phyloP scores from a whole-genome alignment of 768 basidiomycete species.

The Tylopilus felleus region DNA sequence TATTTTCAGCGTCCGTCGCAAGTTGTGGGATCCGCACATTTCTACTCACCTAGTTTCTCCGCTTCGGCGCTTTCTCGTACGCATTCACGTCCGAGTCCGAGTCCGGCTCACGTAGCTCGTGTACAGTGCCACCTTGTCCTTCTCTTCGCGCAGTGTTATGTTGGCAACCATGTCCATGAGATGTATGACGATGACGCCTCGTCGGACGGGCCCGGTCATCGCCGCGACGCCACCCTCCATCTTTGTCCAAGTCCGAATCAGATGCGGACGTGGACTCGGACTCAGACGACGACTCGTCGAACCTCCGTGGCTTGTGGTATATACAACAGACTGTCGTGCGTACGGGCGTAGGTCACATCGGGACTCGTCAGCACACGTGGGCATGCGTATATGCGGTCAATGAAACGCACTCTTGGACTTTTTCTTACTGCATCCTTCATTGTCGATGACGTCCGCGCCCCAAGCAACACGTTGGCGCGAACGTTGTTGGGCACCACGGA shows the following conservation, averaged over 20 bases:
- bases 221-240: background rate
- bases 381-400: background rate
- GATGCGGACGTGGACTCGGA: conserved; percentile 46
- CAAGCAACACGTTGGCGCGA: conserved; percentile 67
- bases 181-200: conserved; percentile 2
- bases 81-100: conserved; percentile 41
- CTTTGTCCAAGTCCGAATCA: conserved; percentile 27
- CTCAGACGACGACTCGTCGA: conserved; percentile 79
- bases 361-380: background rate
- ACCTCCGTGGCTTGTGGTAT: conserved; percentile 76
- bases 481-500: conserved; percentile 51
- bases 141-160: conserved; percentile 7
- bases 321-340: conserved; percentile 83
- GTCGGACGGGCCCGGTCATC: conserved; percentile 13
- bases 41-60: conserved; percentile 12
- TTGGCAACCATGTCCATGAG: conserved; percentile 1
- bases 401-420: conserved; percentile 80
- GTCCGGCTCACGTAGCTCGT: conserved; percentile 15
- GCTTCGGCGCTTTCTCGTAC: conserved; percentile 43
- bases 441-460: conserved; percentile 85
- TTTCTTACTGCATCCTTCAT: conserved; percentile 86
- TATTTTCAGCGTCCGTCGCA: background rate
- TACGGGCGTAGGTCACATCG: background rate
- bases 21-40: background rate
- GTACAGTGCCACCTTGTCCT: conserved; percentile 9